Percentiles rank a stretch among this genome's conserved stretches.
Evolutionary conservation across 176 grass and related monocot species (phyloP).

Genomic region (Zoysia pacifica): DNA sequence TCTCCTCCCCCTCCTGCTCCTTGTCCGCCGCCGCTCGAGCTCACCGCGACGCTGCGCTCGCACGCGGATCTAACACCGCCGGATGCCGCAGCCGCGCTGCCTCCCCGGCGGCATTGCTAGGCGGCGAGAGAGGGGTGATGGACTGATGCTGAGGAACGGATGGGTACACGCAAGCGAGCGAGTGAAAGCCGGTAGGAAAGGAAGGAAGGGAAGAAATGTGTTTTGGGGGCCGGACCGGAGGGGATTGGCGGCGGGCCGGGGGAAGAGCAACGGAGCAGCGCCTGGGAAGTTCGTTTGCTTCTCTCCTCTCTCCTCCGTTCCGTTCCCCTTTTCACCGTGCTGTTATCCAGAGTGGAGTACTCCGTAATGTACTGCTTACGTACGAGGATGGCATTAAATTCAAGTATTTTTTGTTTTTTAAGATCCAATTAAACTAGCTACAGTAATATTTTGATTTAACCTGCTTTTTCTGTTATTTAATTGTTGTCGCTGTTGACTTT

Average conservation of each 20-base stretch:
- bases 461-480: too few relatives aligned
- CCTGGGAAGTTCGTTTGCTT: neutral
- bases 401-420: neutral
- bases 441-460: too few relatives aligned
- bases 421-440: neutral
- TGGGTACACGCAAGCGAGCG: conserved; percentile 38
- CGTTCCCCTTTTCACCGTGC: neutral
- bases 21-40: neutral
- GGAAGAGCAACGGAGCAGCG: neutral
- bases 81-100: conserved; percentile 16
- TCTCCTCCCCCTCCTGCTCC: neutral
- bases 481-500: too few relatives aligned
- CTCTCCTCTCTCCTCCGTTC: neutral
- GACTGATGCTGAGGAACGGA: conserved; percentile 13
- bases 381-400: neutral
- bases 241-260: neutral
- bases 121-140: neutral
- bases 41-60: neutral
- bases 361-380: neutral
- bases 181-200: conserved; percentile 33
- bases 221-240: conserved; percentile 15
- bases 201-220: conserved; percentile 39
- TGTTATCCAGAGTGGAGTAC: neutral
- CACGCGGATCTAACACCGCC: conserved; percentile 41
- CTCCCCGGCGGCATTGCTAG: conserved; percentile 50